Base-by-base conservation (phyloP, 1,284 basidiomycete species). In the Boletus sp. region DNA sequence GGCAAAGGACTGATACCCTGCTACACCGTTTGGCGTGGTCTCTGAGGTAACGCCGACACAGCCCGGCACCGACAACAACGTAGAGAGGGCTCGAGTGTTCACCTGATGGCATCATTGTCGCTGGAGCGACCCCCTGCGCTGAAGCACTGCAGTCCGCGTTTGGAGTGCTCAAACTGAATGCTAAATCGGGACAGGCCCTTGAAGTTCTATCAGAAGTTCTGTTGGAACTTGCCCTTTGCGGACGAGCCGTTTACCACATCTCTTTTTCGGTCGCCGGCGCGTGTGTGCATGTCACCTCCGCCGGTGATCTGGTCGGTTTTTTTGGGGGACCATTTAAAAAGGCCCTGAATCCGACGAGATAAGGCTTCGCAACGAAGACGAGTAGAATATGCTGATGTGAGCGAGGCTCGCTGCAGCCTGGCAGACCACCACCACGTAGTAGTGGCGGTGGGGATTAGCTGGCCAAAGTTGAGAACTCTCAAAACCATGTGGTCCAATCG, bases 181-280 rank as follows among this genome's bases (percentile, higher is more conserved):
- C 60, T 27, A 54, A 50, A 50, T 57, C 12, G 8, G 51, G 45
- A 9, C 8, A 2, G 37, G 13, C 17, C 19, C 23, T 12, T 9
- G 34, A 20, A 9, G 43, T 44, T 30, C 26, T 8, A 48, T 62
- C 60, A 62, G 60, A 66, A 44, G 41, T 62, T 61, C 62, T 53
- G 51, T 55, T 66, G 50, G 60, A 66, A 62, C 49, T 2, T 60
- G 38, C 60, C 58, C 26, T 25, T 53, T 61, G 19, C 10, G 39
- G 51, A 39, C n/a, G n/a, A 30, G 23, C 36, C 32, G 41, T 60
- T 62, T 60, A 51, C 30, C 2, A 2, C 16, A 35, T 19, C 17
- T 49, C 48, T 14, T 35, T 46, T 55, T 29, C 2, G 40, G 47
- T 16, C 19, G 12, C 32, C 5, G 41, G 48, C 49, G 54, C 59